phyloP scores from a whole-genome alignment of 1,284 basidiomycete genomes.

The Heterobasidion irregulare region DNA sequence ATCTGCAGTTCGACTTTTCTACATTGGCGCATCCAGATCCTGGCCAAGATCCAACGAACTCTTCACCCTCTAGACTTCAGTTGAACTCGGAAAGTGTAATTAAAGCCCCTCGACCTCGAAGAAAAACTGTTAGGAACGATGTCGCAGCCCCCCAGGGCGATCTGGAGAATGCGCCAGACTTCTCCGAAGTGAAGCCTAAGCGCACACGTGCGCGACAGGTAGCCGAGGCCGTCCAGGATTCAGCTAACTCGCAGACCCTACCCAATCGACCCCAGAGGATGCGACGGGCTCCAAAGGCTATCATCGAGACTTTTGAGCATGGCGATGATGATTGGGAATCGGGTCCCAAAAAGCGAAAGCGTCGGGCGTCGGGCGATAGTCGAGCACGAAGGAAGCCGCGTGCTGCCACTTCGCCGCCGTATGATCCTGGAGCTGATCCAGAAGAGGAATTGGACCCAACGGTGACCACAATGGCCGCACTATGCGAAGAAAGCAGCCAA shows the following conservation, averaged over 20 bases:
- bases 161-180: background rate
- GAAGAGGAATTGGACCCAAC: slow-evolving; percentile 74
- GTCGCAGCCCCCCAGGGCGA: background rate
- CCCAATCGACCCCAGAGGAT: background rate
- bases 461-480: slow-evolving; percentile 63
- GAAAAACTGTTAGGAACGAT: background rate
- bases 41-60: background rate
- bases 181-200: background rate
- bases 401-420: slow-evolving; percentile 39
- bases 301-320: background rate
- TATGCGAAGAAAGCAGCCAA: slow-evolving; percentile 66
- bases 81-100: background rate
- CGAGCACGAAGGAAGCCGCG: background rate
- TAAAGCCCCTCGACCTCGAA: background rate
- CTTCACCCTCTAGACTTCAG: background rate
- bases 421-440: slow-evolving; percentile 49
- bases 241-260: background rate
- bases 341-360: background rate
- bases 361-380: background rate
- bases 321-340: background rate
- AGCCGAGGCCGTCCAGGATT: background rate
- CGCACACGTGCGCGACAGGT: background rate
- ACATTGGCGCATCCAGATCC: background rate
- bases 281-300: background rate
- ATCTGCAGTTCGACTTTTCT: background rate